phyloP scores from a whole-genome alignment of 371 early-diverging fungal species.

The Actinomucor elegans region DNA sequence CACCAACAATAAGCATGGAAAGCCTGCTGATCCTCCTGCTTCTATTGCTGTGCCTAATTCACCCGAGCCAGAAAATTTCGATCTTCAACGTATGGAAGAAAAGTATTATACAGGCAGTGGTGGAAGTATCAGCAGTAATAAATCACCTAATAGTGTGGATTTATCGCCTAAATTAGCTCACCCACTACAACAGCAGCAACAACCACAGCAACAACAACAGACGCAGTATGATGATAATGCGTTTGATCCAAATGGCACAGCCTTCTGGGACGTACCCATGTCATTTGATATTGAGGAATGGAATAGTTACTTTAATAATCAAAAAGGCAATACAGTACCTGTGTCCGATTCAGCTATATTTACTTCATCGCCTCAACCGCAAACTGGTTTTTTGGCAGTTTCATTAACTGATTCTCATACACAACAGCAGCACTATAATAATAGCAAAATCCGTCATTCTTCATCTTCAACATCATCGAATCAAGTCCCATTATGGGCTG shows the following conservation, averaged over 20 bases:
- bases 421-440: no score
- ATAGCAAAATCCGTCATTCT: no score
- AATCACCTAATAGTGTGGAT: constrained; percentile 12
- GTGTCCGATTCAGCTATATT: no score
- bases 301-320: constrained; percentile 26
- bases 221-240: constrained; percentile 1
- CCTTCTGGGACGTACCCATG: constrained; percentile 29
- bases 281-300: constrained; percentile 33
- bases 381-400: no score
- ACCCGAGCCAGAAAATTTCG: constrained; percentile 22
- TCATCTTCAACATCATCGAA: no score
- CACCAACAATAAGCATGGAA: neutral
- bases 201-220: neutral
- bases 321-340: no score
- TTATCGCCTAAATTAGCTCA: constrained; percentile 7
- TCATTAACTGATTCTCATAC: no score
- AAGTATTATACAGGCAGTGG: constrained; percentile 19
- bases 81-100: constrained; percentile 20
- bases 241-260: constrained; percentile 26
- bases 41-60: constrained; percentile 41
- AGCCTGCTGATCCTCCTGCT: neutral
- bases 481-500: no score
- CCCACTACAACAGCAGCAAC: neutral
- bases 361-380: no score
- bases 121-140: constrained; percentile 5